These are phyloP conservation scores for Noccaea bulbosa DNA, from an alignment of 345 rosid species.

Conservation along the genomic window DNA sequence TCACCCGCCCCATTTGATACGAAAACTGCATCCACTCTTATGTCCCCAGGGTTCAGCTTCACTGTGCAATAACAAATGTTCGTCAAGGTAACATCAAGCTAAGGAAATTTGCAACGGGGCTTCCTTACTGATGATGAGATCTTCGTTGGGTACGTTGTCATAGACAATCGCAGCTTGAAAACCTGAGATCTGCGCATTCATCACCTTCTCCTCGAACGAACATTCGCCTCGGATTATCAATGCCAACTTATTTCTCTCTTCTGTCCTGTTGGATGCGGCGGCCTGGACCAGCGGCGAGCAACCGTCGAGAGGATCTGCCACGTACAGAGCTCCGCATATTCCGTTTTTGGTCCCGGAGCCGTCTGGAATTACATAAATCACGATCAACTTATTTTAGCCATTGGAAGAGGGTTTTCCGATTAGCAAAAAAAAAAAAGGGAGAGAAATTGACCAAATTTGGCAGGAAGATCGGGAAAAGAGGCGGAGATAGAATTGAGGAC, in stretches of 20 bases:
- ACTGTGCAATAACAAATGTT: conserved; percentile 48
- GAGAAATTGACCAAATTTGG: conserved; percentile 59
- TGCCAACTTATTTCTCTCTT: conserved; percentile 44
- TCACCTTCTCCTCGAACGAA: conserved; percentile 64
- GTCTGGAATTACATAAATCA: conserved; percentile 41
- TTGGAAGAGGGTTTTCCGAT: background rate
- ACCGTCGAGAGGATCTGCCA: conserved; percentile 63
- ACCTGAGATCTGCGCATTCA: conserved; percentile 59
- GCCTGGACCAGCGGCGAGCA: conserved; percentile 53
- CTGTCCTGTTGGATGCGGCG: conserved; percentile 44
- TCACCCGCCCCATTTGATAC: conserved; percentile 61
- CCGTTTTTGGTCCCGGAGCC: conserved; percentile 46
- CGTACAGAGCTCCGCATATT: conserved; percentile 63
- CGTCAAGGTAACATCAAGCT: too few species aligned
- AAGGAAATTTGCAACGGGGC: conserved; percentile 15
- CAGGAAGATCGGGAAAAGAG: conserved; percentile 71
- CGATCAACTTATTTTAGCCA: background rate
- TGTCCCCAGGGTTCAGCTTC: conserved; percentile 58
- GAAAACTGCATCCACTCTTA: conserved; percentile 62
- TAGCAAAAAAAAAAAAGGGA: background rate
- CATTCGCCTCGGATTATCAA: conserved; percentile 68
- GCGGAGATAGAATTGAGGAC: conserved; percentile 54
- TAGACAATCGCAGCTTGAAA: conserved; percentile 65
- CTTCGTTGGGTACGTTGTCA: conserved; percentile 52
- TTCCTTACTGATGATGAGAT: conserved; percentile 76